Percentiles rank a stretch among this genome's conserved stretches.
phyloP scores from a whole-genome alignment of 768 basidiomycete genomes.

The Amylocystis lapponica region DNA sequence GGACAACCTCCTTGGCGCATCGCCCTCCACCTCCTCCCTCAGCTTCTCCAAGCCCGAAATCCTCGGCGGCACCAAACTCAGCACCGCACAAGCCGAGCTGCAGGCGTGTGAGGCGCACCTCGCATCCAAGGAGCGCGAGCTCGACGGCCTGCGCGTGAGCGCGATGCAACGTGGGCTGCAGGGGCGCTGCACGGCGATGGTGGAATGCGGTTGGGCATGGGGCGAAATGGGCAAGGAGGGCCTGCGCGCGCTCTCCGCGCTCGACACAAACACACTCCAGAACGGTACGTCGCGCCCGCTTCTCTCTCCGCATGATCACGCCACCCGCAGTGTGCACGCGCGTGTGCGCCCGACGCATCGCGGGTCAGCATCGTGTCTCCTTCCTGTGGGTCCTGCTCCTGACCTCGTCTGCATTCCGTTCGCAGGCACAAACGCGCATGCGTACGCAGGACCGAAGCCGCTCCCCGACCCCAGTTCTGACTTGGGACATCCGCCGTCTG shows the following conservation, averaged over 20 bases:
- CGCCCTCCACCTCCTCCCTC: slow-evolving; percentile 39
- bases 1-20: slow-evolving; percentile 26
- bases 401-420: slow-evolving; percentile 1
- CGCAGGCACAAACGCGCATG: slow-evolving; percentile 4
- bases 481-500: slow-evolving; percentile 31
- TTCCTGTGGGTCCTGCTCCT: neutral
- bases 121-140: slow-evolving; percentile 60
- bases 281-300: slow-evolving; percentile 13
- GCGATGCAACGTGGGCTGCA: slow-evolving; percentile 59
- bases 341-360: no score
- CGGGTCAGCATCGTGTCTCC: neutral
- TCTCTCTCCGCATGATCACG: neutral
- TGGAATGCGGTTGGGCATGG: slow-evolving; percentile 68
- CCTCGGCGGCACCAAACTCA: slow-evolving; percentile 40
- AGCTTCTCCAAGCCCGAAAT: slow-evolving; percentile 28
- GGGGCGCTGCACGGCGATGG: slow-evolving; percentile 56
- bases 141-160: slow-evolving; percentile 45
- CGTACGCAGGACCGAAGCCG: slow-evolving; percentile 12
- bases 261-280: neutral
- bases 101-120: slow-evolving; percentile 80
- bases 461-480: slow-evolving; percentile 7
- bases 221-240: slow-evolving; percentile 61
- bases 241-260: slow-evolving; percentile 30
- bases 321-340: no score
- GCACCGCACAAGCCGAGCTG: slow-evolving; percentile 65